These are phyloP conservation scores for Potentilla sterilis DNA, from an alignment of 306 rosid genomes.

Conservation along the genomic window DNA sequence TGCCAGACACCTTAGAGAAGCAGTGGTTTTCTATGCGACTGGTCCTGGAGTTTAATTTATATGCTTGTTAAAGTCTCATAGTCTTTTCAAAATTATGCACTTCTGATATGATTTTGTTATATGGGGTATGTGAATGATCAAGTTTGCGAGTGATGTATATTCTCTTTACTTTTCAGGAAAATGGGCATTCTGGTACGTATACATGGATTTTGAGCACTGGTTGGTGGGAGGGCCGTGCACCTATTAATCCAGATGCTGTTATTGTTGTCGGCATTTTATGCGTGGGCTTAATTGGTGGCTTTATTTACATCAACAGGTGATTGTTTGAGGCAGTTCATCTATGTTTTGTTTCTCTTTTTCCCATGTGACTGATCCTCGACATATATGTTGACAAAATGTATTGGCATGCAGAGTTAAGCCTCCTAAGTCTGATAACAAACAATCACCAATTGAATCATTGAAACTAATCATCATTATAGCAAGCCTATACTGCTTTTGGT, in stretches of 20 bases:
- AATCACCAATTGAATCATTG: slow-evolving; percentile 54
- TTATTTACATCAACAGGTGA: slow-evolving; percentile 75
- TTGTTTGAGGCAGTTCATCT: neutral
- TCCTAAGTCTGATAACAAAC: slow-evolving; percentile 39
- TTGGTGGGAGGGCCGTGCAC: slow-evolving; percentile 83
- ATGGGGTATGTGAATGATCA: neutral
- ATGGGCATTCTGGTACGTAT: slow-evolving; percentile 72
- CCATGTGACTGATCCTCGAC: slow-evolving; percentile 14
- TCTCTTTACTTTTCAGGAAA: slow-evolving; percentile 53
- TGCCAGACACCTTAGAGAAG: neutral
- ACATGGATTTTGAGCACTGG: slow-evolving; percentile 94
- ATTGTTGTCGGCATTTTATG: slow-evolving; percentile 54
- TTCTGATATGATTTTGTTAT: neutral
- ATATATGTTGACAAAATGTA: slow-evolving; percentile 13
- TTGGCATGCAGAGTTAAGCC: slow-evolving; percentile 54
- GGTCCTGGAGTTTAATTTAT: neutral
- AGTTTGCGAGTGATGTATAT: slow-evolving; percentile 4
- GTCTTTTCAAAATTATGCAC: neutral
- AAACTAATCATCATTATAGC: slow-evolving; percentile 52
- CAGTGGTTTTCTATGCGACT: neutral
- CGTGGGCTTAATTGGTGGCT: slow-evolving; percentile 58
- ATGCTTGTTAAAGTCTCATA: neutral
- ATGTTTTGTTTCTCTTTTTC: slow-evolving; percentile 1
- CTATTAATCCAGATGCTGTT: slow-evolving; percentile 80
- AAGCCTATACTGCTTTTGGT: slow-evolving; percentile 72